A percentile compares a stretch with the other conserved stretches of the same genome.
phyloP scores from a whole-genome alignment of 345 rosid genomes.

The Hibiscus syriacus region DNA sequence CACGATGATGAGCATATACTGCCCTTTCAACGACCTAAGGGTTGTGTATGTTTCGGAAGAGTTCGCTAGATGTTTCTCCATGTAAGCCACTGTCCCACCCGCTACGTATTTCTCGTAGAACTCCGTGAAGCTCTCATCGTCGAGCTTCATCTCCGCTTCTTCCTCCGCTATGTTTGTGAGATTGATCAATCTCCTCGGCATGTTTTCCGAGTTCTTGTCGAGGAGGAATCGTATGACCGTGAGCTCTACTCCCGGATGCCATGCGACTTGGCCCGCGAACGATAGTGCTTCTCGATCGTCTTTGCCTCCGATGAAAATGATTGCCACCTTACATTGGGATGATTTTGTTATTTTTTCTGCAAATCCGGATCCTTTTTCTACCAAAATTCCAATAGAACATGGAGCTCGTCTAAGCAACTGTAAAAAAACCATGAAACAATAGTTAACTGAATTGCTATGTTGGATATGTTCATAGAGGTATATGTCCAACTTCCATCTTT shows the following conservation, averaged over 20 bases:
- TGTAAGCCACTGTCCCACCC: constrained; percentile 60
- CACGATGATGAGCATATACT: constrained; percentile 63
- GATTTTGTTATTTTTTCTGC: constrained; percentile 40
- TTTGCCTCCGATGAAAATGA: constrained; percentile 84
- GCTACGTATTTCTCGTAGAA: constrained; percentile 75
- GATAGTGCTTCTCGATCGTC: constrained; percentile 88
- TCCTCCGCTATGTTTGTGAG: constrained; percentile 45
- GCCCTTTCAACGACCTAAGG: constrained; percentile 61
- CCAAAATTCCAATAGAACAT: constrained; percentile 87
- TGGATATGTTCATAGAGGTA: background rate
- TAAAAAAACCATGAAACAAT: background rate
- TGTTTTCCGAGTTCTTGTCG: constrained; percentile 42
- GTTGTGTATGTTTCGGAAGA: constrained; percentile 77
- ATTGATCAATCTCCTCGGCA: constrained; percentile 43
- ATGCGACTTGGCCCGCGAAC: constrained; percentile 60
- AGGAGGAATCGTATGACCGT: constrained; percentile 73
- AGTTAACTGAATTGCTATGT: background rate
- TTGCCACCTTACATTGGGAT: constrained; percentile 47
- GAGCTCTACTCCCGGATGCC: constrained; percentile 65
- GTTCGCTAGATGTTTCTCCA: constrained; percentile 78
- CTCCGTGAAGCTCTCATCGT: constrained; percentile 75
- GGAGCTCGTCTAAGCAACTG: constrained; percentile 81
- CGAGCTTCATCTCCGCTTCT: constrained; percentile 84
- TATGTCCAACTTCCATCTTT: too few species aligned
- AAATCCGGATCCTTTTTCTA: constrained; percentile 71